These are phyloP conservation scores for Fallopia convolvulus DNA, from an alignment of 148 eudicot genomes.

Conservation along the genomic window DNA sequence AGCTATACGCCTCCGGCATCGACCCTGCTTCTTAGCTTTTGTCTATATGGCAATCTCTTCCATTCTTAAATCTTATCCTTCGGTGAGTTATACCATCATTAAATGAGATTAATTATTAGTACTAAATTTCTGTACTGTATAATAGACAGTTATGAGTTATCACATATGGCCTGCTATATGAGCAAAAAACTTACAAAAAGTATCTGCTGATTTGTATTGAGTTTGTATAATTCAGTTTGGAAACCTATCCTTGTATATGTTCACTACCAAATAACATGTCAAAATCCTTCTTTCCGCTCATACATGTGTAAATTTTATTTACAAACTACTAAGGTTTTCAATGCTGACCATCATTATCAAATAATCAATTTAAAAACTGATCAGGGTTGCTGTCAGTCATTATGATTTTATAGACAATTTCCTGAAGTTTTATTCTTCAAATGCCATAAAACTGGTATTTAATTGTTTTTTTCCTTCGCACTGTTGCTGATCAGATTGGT, in stretches of 20 bases:
- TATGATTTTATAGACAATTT: neutral
- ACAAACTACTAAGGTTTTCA: neutral
- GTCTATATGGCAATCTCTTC: conserved; percentile 78
- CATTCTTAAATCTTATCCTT: conserved; percentile 95
- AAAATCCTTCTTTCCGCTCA: no score
- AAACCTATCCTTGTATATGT: no score
- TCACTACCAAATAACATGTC: no score
- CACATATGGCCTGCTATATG: no score
- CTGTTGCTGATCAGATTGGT: conserved; percentile 50
- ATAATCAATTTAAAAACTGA: neutral
- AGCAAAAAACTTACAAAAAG: no score
- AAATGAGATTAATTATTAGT: neutral
- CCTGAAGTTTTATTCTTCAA: neutral
- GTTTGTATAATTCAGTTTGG: no score
- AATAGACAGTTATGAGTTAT: neutral
- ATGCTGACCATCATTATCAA: neutral
- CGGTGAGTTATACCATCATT: conserved; percentile 42
- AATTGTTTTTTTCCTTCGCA: neutral
- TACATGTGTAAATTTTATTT: no score
- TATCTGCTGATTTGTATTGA: no score
- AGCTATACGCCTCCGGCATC: conserved; percentile 80
- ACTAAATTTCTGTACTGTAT: neutral
- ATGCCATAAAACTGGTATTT: neutral
- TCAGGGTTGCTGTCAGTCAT: neutral
- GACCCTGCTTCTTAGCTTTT: conserved; percentile 91